These are phyloP conservation scores for Leishmania arabica DNA, from an alignment of 208 protist species.

Conservation along the genomic window DNA sequence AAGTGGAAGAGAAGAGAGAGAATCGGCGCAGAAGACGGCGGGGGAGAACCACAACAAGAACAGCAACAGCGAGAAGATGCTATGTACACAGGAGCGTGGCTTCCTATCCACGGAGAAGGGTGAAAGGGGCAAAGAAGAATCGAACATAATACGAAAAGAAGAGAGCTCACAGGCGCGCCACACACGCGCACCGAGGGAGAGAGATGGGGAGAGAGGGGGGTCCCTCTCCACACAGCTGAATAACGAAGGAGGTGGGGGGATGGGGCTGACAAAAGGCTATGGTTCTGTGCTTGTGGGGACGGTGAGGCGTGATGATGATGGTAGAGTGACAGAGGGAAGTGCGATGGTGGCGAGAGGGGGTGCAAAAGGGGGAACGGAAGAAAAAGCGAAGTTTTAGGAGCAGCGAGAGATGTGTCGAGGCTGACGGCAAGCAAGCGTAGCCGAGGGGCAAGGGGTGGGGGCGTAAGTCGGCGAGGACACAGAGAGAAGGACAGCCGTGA, in stretches of 20 bases:
- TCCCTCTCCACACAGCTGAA: background rate
- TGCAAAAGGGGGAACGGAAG: background rate
- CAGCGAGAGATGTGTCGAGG: background rate
- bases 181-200: background rate
- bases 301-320: background rate
- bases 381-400: background rate
- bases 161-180: background rate
- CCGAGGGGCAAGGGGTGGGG: background rate
- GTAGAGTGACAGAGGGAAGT: background rate
- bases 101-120: background rate
- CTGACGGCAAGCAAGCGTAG: background rate
- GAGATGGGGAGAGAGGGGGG: background rate
- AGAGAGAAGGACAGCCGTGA: background rate
- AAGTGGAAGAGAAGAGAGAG: background rate
- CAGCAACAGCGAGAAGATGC: background rate
- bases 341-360: background rate
- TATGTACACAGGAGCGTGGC: background rate
- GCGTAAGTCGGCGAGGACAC: background rate
- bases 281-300: too few species aligned
- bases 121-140: background rate
- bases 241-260: background rate
- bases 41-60: too few species aligned
- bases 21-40: constrained; percentile 1
- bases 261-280: too few species aligned
- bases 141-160: background rate